Evolutionary conservation across 257 asterid species (phyloP), one percentile per base, ranked within the genome.

Genomic region (Fraxinus americana): DNA sequence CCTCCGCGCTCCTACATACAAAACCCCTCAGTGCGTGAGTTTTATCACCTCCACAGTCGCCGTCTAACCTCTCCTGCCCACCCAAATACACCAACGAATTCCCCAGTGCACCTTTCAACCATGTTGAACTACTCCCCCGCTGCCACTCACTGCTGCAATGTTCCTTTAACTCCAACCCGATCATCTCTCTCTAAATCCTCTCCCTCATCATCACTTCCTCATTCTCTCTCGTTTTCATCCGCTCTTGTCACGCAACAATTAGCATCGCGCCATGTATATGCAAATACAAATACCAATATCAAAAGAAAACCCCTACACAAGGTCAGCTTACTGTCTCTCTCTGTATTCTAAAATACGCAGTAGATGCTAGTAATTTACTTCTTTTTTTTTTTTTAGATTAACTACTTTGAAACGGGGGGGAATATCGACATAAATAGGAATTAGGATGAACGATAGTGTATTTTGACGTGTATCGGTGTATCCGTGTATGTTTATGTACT

Each of bases 81-180:
- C 5, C 29, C 30, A 13, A 43, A 70, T 2, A 71, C 57, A 21
- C 78, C 50, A 79, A 77, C 80, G 61, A 74, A 54, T 73, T 43
- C 87, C 72, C 85, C 76, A 68, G 81, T n/a, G 77, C 72, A 82
- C 61, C 34, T 65, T 78, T 54, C 83, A 61, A 79, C 88, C 78
- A 88, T 88, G 89, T 78, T 79, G 77, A 82, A 11, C 71, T 76
- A 63, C 75, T 77, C 83, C 63, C 74, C 86, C 29, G 10, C 76
- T 25, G 32, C 82, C 41, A 43, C 88, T 63, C 84, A 70, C 75
- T 67, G 83, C 78, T 71, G 70, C 87, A 72, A 50, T 63, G 57
- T 75, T 65, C 77, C 83, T 19, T 65, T 57, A 69, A 69, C 45
- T 25, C 83, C 87, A 19, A 80, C 70, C 38, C 71, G 70, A 38